Percentiles rank a stretch among this genome's conserved stretches.
Conservation (phyloP, 352 stramenopile genomes). For the Phytopythium aichiense region DNA sequence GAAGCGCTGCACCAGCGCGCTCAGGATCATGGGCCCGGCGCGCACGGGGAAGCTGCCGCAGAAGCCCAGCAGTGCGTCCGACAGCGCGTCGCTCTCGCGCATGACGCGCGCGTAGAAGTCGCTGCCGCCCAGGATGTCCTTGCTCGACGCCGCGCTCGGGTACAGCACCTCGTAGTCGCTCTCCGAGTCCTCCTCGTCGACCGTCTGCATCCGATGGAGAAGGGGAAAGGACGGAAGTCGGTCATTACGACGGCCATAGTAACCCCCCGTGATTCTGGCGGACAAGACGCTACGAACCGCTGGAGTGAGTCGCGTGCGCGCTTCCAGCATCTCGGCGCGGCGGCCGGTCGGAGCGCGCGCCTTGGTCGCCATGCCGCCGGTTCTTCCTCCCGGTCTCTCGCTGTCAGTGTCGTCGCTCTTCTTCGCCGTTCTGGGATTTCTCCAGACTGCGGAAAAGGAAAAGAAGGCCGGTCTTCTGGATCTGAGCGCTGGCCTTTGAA, state of each 20-base stretch:
- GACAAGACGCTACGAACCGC: neutral
- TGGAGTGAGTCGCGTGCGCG: conserved; percentile 1
- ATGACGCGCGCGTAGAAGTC: conserved; percentile 56
- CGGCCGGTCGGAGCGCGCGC: neutral
- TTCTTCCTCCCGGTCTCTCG: neutral
- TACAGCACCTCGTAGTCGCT: conserved; percentile 59
- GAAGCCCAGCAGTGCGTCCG: conserved; percentile 50
- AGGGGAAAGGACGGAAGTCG: neutral
- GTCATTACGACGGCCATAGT: neutral
- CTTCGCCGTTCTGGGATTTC: neutral
- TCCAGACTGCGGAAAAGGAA: neutral
- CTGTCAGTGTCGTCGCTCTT: neutral
- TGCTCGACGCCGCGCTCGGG: conserved; percentile 35
- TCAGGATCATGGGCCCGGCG: conserved; percentile 35
- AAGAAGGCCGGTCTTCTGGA: neutral
- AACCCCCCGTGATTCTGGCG: neutral
- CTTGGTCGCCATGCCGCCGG: neutral
- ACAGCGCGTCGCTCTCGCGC: conserved; percentile 37
- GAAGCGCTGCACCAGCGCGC: conserved; percentile 58
- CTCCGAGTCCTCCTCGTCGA: conserved; percentile 15
- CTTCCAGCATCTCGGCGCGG: neutral
- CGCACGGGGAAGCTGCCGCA: conserved; percentile 60
- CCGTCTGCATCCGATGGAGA: neutral
- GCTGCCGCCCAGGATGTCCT: conserved; percentile 45
- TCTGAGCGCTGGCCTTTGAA: neutral